Conservation (phyloP, 306 rosid species). For the Prunus armeniaca region DNA sequence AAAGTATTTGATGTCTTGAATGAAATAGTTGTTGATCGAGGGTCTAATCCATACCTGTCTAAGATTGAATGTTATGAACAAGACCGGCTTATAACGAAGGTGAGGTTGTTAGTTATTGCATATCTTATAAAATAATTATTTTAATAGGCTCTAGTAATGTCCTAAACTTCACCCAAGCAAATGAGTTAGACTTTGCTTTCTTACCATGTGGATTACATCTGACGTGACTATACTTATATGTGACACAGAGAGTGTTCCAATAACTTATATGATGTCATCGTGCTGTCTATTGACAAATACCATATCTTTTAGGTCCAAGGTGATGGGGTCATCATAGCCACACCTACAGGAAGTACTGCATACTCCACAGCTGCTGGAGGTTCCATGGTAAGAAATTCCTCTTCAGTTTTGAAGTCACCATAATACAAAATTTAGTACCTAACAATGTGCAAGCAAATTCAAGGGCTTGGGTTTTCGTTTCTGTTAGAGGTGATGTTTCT, state of each 20-base stretch:
- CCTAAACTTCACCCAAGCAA: not conserved
- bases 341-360: conserved; percentile 99
- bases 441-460: not conserved
- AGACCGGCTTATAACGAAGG: conserved; percentile 96
- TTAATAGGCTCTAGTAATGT: not conserved
- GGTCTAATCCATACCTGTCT: conserved; percentile 97
- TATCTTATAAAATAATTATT: conserved; percentile 1
- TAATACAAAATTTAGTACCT: not conserved
- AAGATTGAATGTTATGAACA: conserved; percentile 94
- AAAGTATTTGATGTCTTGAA: conserved; percentile 89
- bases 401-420: not conserved
- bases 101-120: conserved; percentile 27
- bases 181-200: not conserved
- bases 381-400: conserved; percentile 70
- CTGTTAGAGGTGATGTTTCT: not conserved
- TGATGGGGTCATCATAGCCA: conserved; percentile 96
- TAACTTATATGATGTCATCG: conserved; percentile 17
- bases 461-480: not conserved
- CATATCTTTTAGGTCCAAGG: conserved; percentile 80
- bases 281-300: conserved; percentile 16
- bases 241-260: not conserved
- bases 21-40: conserved; percentile 93
- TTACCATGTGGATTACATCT: conserved; percentile 17
- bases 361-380: conserved; percentile 99
- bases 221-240: conserved; percentile 2